Evolutionary conservation across 2,329 filamentous ascomycete genomes (phyloP), one percentile per base, ranked within the genome.

Genomic region (Akanthomyces dipterigenus): DNA sequence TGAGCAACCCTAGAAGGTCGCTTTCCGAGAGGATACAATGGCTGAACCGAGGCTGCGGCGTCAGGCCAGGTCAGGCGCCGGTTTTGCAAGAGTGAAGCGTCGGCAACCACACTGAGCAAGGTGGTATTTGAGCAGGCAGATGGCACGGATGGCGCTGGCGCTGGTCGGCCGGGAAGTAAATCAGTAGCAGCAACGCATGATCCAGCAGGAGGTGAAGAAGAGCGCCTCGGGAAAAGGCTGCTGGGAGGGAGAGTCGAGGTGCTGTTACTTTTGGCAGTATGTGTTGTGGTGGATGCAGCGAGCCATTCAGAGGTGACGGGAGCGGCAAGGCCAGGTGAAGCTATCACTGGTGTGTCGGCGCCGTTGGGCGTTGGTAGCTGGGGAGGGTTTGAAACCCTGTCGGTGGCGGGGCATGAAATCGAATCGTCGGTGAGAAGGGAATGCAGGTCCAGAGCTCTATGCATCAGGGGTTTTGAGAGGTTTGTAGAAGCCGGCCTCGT

Each of bases 1-100:
- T n/a, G 40, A 22, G 31, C 60, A 36, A 54, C n/a, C 22, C 51
- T 66, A 31, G 66, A 64, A 3, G 66, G 63, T 31, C 72, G 70
- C 67, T 74, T 74, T 49, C 64, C 67, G 26, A 45, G 12, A 3
- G 9, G 12, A 11, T 40, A 16, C 26, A 42, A 20, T 12, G 24
- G 22, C 16, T 20, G 28, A 6, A 31, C 40, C 28, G 22, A 31
- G 49, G 31, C 49, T 2, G 34, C 20, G 24, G 42, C 16, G 26
- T 22, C 16, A 8, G 53, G 20, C 45, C n/a, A 36, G 34, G 57
- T 38, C 24, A 60, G 34, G 14, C 20, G 28, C 20, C 26, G 56
- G 11, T n/a, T 38, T 26, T 31, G 38, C 24, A 18, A 31, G 7
- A 14, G 22, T 51, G 49, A 48, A 11, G 40, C 26, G 24, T 6